Base-by-base conservation (phyloP, 768 basidiomycete species). In the Boletus edulis region DNA sequence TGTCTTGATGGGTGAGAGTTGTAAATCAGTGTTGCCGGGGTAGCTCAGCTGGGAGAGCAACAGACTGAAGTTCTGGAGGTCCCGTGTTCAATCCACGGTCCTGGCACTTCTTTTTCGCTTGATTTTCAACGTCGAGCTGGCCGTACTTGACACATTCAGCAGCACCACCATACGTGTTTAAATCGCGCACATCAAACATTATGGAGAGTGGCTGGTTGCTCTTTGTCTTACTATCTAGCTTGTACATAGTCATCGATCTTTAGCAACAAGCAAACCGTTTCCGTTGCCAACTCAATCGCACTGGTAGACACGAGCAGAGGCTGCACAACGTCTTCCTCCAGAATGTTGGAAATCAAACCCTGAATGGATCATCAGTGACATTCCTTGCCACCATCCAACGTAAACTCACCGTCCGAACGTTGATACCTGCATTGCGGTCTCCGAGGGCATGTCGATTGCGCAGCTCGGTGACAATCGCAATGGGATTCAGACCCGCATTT, bases 261-360 rank as follows among this genome's bases (percentile, higher is more conserved):
- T 69, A 99, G 73, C 67, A 99, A 72, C 63, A 99, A 73, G 61
- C 94, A 93, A n/a, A 98, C 96, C 2, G 97, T 98, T 76, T 99
- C 97, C 12, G 96, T 97, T 22, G 97, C 78, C 48, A 98, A 79
- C 73, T 99, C 96, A 52, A 98, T 78, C 11, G 97, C 97, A 61
- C 92, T 95, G 27, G 97, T 98, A 17, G 91, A 88, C 15, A 99
- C 97, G 46, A 98, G 76, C 54, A 99, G 76, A 32, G 95, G 97
- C 71, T 98, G 97, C 5, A 98, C 88, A 15, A 98, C 97, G 59
- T 97, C 93, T 72, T 99, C 97, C 70, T 98, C 96, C 32, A 96
- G 68, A 59, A 99, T 98, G 74, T 99, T 97, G 24, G 93, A 95
- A 64, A 99, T 96, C 64, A 96, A 78, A 13, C 97, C 96, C 93